Evolutionary conservation across 1,284 basidiomycete species (phyloP), one percentile per base, ranked within the genome.

Genomic region (Erythrobasidium hasegawianum): DNA sequence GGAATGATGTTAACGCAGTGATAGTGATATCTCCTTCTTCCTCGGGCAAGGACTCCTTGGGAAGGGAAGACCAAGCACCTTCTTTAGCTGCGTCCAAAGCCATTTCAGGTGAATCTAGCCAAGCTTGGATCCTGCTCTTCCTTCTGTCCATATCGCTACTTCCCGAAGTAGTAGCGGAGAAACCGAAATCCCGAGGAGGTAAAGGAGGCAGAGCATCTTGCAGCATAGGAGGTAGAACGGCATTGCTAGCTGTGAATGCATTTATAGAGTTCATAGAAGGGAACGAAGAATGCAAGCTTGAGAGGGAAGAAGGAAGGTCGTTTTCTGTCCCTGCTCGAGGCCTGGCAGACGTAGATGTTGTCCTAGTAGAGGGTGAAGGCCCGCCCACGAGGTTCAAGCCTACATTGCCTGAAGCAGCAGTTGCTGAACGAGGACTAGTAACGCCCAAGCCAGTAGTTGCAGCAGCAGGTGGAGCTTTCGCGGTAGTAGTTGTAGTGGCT

Each of bases 71-170:
- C 33, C 33, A 33, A 33, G 11, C 33, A 11, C 33, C 33, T 33
- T 33, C 33, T 33, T 33, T 33, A 4, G 33, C 33, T 5, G 33
- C 61, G 11, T 54, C 54, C 29, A 56, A 41, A 45, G 50, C 39
- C 33, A 65, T 5, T 22, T 65, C 62, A 26, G 62, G 62, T 4
- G 62, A 65, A 41, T 57, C 62, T 11, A 65, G 43, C 62, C 62
- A 65, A 41, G 62, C 62, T 58, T 57, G 55, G 29, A 65, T 65
- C 16, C 62, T 24, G 41, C 41, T 49, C 27, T 65, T 41, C 38
- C 62, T 11, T 11, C 49, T 11, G 9, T 41, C 40, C 45, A 50
- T 52, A 24, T 65, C 62, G 18, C 7, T 47, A 14, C 43, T 47
- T 5, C 47, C 39, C 2, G 61, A 57, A 47, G 39, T 18, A 47